Conservation (phyloP, 2,329 filamentous ascomycete species). For the Phyllachora maydis region DNA sequence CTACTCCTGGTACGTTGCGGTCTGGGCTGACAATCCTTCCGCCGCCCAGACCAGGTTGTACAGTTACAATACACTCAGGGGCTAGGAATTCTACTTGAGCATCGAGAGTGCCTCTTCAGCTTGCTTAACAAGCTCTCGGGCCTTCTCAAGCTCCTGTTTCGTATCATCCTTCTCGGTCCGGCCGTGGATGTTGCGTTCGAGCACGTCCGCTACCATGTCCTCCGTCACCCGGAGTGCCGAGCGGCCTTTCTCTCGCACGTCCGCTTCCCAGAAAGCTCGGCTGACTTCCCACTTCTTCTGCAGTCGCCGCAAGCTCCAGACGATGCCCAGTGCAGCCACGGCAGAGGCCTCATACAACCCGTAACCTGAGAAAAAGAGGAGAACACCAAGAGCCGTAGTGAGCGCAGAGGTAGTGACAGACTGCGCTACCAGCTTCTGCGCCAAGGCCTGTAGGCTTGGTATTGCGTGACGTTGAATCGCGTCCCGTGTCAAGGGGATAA, state of each 20-base stretch:
- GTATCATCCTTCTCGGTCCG: not conserved
- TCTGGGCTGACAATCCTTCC: too few relatives aligned
- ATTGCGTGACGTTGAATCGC: slow-evolving; percentile 46
- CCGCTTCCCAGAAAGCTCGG: slow-evolving; percentile 39
- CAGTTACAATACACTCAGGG: slow-evolving; percentile 7
- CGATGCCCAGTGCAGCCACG: slow-evolving; percentile 37
- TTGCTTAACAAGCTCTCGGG: slow-evolving; percentile 22
- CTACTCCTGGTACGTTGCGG: too few relatives aligned
- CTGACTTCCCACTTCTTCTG: slow-evolving; percentile 43
- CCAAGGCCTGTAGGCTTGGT: slow-evolving; percentile 49
- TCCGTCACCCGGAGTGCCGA: slow-evolving; percentile 38
- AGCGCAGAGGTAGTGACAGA: slow-evolving; percentile 53
- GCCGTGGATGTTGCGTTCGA: slow-evolving; percentile 13
- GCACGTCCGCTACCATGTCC: slow-evolving; percentile 23
- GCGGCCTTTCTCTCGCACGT: slow-evolving; percentile 45
- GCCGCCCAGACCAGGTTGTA: too few relatives aligned
- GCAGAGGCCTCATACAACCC: slow-evolving; percentile 41
- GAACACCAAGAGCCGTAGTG: slow-evolving; percentile 28
- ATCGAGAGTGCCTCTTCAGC: slow-evolving; percentile 25
- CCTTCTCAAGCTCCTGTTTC: slow-evolving; percentile 14
- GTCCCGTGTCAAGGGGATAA: slow-evolving; percentile 51
- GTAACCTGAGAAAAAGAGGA: slow-evolving; percentile 34
- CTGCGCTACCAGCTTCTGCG: slow-evolving; percentile 55
- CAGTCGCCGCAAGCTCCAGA: slow-evolving; percentile 36
- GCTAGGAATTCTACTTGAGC: slow-evolving; percentile 17